Evolutionary conservation across 1,139 yeast species (phyloP).

Genomic region (Hyphopichia burtonii): DNA sequence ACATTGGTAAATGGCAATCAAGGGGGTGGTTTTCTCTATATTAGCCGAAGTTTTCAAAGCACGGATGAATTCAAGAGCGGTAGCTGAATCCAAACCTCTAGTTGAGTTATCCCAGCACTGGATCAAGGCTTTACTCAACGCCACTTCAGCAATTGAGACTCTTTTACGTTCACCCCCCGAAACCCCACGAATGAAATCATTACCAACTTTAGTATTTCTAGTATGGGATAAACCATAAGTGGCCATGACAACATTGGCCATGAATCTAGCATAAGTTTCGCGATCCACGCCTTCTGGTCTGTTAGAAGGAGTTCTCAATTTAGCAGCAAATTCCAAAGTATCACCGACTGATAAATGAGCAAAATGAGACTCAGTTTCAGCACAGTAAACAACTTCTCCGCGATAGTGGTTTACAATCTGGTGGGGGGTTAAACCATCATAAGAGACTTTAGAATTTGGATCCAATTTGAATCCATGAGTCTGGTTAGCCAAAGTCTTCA

Average conservation of each 20-base stretch:
- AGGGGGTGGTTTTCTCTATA: slow-evolving; percentile 34
- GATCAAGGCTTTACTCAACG: slow-evolving; percentile 19
- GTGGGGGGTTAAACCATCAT: slow-evolving; percentile 31
- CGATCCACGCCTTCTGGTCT: slow-evolving; percentile 60
- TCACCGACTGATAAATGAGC: slow-evolving; percentile 73
- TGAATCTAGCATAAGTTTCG: slow-evolving; percentile 56
- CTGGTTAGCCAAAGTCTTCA: slow-evolving; percentile 67
- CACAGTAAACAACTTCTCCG: slow-evolving; percentile 72
- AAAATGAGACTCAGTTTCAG: slow-evolving; percentile 70
- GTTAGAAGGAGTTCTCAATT: slow-evolving; percentile 63
- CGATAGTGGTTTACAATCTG: slow-evolving; percentile 29
- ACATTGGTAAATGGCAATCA: slow-evolving; percentile 47
- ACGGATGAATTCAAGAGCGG: slow-evolving; percentile 45
- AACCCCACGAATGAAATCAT: slow-evolving; percentile 72
- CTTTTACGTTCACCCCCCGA: slow-evolving; percentile 87
- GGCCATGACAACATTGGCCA: slow-evolving; percentile 70
- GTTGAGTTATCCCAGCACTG: slow-evolving; percentile 55
- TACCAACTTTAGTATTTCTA: slow-evolving; percentile 68
- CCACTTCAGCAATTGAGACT: slow-evolving; percentile 55
- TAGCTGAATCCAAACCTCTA: slow-evolving; percentile 50
- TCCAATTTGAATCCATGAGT: slow-evolving; percentile 71
- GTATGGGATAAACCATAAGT: slow-evolving; percentile 70
- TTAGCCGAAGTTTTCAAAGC: slow-evolving; percentile 41
- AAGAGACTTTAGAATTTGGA: slow-evolving; percentile 41
- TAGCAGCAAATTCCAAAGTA: slow-evolving; percentile 65